Percentiles rank a stretch among this genome's conserved stretches.
Conservation (phyloP, 129 eudicot genomes). For the Rutidosis leptorrhynchoides region DNA sequence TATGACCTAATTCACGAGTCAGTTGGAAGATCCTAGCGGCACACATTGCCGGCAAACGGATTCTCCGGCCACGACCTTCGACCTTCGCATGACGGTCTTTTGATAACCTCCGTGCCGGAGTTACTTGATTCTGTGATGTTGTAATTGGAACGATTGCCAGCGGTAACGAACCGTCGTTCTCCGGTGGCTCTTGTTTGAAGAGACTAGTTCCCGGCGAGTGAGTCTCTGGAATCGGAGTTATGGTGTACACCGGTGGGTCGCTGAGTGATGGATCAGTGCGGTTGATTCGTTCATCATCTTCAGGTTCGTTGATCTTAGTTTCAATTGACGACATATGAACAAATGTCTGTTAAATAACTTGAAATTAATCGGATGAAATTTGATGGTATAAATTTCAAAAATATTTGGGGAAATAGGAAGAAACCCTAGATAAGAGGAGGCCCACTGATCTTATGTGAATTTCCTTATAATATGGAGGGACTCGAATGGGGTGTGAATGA, state of each 20-base stretch:
- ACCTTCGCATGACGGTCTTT: conserved; percentile 92
- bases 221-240: conserved; percentile 31
- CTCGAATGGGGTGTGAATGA: conserved; percentile 2
- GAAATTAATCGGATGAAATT: not conserved
- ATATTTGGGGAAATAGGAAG: conserved; percentile 4
- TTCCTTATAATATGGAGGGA: conserved; percentile 26
- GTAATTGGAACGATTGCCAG: conserved; percentile 30
- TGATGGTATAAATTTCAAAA: not conserved
- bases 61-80: conserved; percentile 89
- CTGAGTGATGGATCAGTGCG: conserved; percentile 43
- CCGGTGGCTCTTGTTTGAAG: conserved; percentile 51
- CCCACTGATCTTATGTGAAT: conserved; percentile 32
- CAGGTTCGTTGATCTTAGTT: conserved; percentile 4
- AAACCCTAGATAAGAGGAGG: conserved; percentile 39
- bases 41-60: conserved; percentile 88
- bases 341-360: not conserved
- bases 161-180: conserved; percentile 27
- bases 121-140: conserved; percentile 4
- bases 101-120: conserved; percentile 44
- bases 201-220: conserved; percentile 1
- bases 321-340: conserved; percentile 28
- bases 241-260: conserved; percentile 40
- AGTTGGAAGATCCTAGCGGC: conserved; percentile 84
- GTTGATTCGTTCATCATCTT: not conserved
- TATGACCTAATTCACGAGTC: conserved; percentile 76